A percentile compares a stretch with the other conserved stretches of the same genome.
phyloP scores from a whole-genome alignment of 2,329 filamentous ascomycete genomes.

The Fusarium agapanthi region DNA sequence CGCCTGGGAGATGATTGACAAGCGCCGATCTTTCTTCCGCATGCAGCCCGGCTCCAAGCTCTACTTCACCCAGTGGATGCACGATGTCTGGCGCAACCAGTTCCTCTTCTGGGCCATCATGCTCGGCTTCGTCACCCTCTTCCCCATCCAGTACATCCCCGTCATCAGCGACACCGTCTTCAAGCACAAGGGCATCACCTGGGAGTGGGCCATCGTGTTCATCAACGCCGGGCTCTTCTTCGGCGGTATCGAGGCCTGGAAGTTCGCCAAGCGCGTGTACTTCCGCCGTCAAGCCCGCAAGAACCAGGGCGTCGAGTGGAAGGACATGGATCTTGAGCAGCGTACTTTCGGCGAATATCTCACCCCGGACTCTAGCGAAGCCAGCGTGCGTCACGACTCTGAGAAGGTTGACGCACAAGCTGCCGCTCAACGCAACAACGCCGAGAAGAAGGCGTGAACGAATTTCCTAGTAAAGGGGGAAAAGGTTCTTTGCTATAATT shows the following conservation, averaged over 20 bases:
- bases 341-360: conserved; percentile 52
- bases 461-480: neutral
- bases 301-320: conserved; percentile 44
- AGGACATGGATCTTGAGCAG: conserved; percentile 52
- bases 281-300: conserved; percentile 43
- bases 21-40: conserved; percentile 77
- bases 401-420: conserved; percentile 35
- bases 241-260: conserved; percentile 66
- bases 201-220: conserved; percentile 72
- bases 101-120: conserved; percentile 74
- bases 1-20: conserved; percentile 80
- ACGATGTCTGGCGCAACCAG: conserved; percentile 75
- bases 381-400: conserved; percentile 40
- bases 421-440: conserved; percentile 4
- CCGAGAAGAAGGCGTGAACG: conserved; percentile 36
- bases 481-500: neutral
- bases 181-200: conserved; percentile 67
- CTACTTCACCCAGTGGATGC: conserved; percentile 72
- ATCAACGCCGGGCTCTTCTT: conserved; percentile 64
- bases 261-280: conserved; percentile 63
- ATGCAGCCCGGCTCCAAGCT: conserved; percentile 71
- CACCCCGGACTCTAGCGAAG: conserved; percentile 39
- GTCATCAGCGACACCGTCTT: conserved; percentile 67
- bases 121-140: conserved; percentile 58
- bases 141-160: conserved; percentile 66